Evolutionary conservation across 2,329 filamentous ascomycete genomes (phyloP), one percentile per base, ranked within the genome.

Genomic region (Ceratocystis papillata): DNA sequence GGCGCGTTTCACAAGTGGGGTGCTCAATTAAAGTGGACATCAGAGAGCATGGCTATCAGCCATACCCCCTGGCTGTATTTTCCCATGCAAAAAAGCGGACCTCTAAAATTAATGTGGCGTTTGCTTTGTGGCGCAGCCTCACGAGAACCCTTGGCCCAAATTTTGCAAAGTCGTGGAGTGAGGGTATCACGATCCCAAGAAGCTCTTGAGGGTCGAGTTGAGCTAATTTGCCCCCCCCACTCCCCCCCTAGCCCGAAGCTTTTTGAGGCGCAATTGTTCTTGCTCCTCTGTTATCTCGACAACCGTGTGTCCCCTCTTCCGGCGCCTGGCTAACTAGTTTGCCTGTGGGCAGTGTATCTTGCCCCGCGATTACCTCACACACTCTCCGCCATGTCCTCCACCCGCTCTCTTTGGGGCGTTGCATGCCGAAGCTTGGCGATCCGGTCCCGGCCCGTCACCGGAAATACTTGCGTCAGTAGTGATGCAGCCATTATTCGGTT

Each of bases 381-480:
- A 41, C 28, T 45, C 15, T 28, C 46, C 62, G 57, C 68, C 66
- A 86, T 86, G 83, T 78, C 82, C 70, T 79, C 83, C 67, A 77
- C 81, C 74, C 74, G 83, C 70, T 80, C 79, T 69, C 70, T 84
- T 50, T 77, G 79, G 70, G 72, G 74, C 70, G 75, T 74, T 64
- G 75, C 74, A 62, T 75, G 76, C 72, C 75, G 77, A 68, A 73
- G 76, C 55, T 73, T 80, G 62, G 74, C 76, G 46, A 69, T 78
- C 60, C 75, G 77, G 65, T 69, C 76, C 48, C 72, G 74, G 69
- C 73, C 76, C 60, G 17, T 20, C 15, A 25, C 30, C 17, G 55
- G 55, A n/a, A n/a, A 67, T 48, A 70, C 68, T 60, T 69, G 69
- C 22, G 68, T 65, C 33, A 67, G 67, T 44, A 69, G 69, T 60